phyloP scores from a whole-genome alignment of 495 filamentous ascomycete genomes.

The Penicillium odoratum region DNA sequence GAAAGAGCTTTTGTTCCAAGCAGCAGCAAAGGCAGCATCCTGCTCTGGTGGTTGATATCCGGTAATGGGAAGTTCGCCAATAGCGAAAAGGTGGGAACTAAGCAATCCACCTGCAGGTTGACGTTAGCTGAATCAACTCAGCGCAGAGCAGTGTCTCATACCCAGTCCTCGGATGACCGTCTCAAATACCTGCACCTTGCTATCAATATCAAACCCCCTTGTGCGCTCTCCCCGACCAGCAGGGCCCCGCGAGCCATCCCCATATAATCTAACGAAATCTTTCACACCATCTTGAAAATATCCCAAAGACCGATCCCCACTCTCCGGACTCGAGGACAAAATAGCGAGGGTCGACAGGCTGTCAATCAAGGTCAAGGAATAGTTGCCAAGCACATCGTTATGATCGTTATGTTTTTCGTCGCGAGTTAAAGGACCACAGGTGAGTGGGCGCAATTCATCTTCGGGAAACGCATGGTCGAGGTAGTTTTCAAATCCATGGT shows the following conservation, averaged over 20 bases:
- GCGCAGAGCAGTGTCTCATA: constrained; percentile 14
- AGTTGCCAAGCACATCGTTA: constrained; percentile 96
- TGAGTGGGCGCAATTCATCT: constrained; percentile 89
- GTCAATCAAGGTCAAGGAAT: constrained; percentile 92
- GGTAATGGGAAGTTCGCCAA: constrained; percentile 81
- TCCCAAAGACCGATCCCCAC: constrained; percentile 58
- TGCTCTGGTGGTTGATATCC: constrained; percentile 61
- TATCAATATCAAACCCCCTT: constrained; percentile 93
- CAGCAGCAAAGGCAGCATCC: constrained; percentile 36
- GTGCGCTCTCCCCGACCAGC: constrained; percentile 68
- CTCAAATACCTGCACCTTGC: constrained; percentile 98
- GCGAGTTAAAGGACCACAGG: constrained; percentile 79
- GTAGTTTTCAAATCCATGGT: constrained; percentile 96
- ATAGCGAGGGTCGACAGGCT: constrained; percentile 92
- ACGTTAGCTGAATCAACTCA: constrained; percentile 6
- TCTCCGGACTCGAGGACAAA: constrained; percentile 67
- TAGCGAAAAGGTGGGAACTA: constrained; percentile 89
- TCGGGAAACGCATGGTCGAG: constrained; percentile 92
- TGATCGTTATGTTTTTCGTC: constrained; percentile 81
- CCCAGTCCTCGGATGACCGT: constrained; percentile 91
- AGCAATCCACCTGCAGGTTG: constrained; percentile 65
- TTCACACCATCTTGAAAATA: constrained; percentile 82
- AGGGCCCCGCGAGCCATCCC: constrained; percentile 72
- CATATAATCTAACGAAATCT: constrained; percentile 80
- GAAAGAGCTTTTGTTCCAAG: constrained; percentile 40